Conservation (phyloP, 768 basidiomycete species). For the Ramaria rubella region DNA sequence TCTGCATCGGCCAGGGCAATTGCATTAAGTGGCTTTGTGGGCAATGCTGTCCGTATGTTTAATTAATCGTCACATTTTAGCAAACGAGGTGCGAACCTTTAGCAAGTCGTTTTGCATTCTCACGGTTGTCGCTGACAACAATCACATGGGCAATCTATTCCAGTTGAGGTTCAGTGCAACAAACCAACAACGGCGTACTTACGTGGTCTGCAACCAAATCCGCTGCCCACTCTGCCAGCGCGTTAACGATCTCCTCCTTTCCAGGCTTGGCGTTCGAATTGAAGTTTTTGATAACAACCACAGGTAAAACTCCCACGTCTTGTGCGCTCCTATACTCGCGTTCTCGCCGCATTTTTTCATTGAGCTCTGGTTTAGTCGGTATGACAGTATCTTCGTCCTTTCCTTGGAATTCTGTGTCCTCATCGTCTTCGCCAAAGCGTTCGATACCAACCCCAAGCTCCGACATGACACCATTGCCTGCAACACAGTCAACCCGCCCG, state of each 20-base stretch:
- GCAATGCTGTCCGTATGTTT: constrained; percentile 62
- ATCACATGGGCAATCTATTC: constrained; percentile 83
- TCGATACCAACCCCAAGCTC: constrained; percentile 86
- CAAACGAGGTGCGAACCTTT: constrained; percentile 61
- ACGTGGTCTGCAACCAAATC: constrained; percentile 76
- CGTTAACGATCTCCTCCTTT: constrained; percentile 66
- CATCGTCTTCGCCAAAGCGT: constrained; percentile 34
- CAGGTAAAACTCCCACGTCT: constrained; percentile 60
- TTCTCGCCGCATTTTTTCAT: constrained; percentile 15
- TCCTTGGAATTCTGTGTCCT: constrained; percentile 11
- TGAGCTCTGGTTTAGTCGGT: constrained; percentile 4
- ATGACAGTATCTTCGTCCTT: constrained; percentile 16
- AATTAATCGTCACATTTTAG: too few species aligned
- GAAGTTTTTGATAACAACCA: constrained; percentile 83
- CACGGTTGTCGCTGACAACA: constrained; percentile 83
- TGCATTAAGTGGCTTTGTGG: constrained; percentile 72
- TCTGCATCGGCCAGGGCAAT: constrained; percentile 86
- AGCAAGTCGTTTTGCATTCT: constrained; percentile 77
- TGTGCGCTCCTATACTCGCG: constrained; percentile 24
- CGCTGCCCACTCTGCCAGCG: constrained; percentile 81
- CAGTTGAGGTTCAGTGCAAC: neutral
- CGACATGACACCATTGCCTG: constrained; percentile 80
- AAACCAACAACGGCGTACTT: constrained; percentile 12
- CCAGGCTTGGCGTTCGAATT: constrained; percentile 47
- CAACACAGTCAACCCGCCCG: constrained; percentile 74